Conservation (phyloP, 2,329 filamentous ascomycete genomes). For the Cordyceps militaris region DNA sequence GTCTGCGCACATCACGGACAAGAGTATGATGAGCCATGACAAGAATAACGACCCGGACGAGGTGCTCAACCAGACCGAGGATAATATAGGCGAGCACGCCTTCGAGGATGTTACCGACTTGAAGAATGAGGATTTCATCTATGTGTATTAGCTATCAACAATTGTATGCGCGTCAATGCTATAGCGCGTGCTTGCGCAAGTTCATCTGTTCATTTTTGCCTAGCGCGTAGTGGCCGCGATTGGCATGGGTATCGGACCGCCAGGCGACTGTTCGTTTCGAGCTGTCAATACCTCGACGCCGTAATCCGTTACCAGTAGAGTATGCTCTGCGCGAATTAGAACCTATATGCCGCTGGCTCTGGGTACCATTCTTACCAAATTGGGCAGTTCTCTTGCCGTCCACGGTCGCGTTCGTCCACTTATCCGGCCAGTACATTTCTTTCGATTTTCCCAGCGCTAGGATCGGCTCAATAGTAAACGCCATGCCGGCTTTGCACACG, state of each 20-base stretch:
- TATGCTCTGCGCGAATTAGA: constrained; percentile 56
- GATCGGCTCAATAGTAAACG: constrained; percentile 99
- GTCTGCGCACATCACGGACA: constrained; percentile 46
- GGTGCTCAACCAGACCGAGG: constrained; percentile 16
- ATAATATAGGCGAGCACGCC: constrained; percentile 33
- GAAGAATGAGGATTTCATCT: constrained; percentile 56
- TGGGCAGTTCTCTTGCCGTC: constrained; percentile 89
- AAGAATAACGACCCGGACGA: constrained; percentile 23
- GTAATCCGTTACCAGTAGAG: constrained; percentile 72
- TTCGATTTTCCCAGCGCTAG: constrained; percentile 84
- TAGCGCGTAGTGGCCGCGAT: constrained; percentile 4
- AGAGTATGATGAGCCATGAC: constrained; percentile 39
- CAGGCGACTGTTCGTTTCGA: constrained; percentile 62
- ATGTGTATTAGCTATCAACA: constrained; percentile 33
- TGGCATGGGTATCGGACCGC: constrained; percentile 61
- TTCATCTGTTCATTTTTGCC: not conserved
- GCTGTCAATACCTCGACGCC: constrained; percentile 78
- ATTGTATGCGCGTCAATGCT: not conserved
- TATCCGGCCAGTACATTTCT: constrained; percentile 95
- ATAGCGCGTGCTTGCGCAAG: not conserved
- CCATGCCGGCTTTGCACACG: constrained; percentile 91
- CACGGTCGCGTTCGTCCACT: constrained; percentile 93
- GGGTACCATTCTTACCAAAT: constrained; percentile 57
- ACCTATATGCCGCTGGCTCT: not conserved
- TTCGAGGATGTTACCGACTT: constrained; percentile 47